Evolutionary conservation across 129 eudicot genomes (phyloP).

Genomic region (Artemisia annua): DNA sequence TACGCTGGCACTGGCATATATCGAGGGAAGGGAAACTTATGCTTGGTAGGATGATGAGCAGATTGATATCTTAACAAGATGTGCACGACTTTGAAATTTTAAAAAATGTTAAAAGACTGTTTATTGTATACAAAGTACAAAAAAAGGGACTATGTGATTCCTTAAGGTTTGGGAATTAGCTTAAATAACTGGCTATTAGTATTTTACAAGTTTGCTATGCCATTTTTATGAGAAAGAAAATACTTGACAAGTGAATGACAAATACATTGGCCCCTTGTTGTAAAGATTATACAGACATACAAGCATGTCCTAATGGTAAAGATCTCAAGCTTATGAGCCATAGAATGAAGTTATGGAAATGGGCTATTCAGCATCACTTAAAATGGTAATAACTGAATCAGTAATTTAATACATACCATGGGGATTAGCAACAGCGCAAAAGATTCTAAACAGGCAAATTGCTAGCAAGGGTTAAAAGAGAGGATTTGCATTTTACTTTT

Average conservation of each 20-base stretch:
- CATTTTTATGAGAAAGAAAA: slow-evolving; percentile 1
- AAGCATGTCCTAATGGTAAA: not conserved
- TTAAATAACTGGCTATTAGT: not conserved
- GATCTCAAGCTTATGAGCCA: not conserved
- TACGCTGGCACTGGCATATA: not conserved
- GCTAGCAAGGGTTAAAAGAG: not conserved
- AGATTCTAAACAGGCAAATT: not conserved
- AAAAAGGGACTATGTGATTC: not conserved
- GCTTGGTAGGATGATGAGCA: slow-evolving; percentile 11
- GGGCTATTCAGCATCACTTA: not conserved
- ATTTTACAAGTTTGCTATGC: slow-evolving; percentile 14
- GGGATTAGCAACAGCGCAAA: not conserved
- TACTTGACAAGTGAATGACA: not conserved
- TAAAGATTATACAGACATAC: not conserved
- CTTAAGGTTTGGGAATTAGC: not conserved
- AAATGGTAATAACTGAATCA: not conserved
- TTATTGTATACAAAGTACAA: not conserved
- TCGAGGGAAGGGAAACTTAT: slow-evolving; percentile 1
- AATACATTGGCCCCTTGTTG: not conserved
- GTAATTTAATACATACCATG: not conserved
- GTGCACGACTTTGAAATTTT: not conserved
- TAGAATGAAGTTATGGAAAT: not conserved
- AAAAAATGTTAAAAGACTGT: not conserved
- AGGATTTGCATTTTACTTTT: not conserved
- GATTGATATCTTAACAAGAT: not conserved